Evolutionary conservation across 129 eudicot genomes (phyloP), one percentile per base, ranked within the genome.

Genomic region (carrot (Daucus carota)): DNA sequence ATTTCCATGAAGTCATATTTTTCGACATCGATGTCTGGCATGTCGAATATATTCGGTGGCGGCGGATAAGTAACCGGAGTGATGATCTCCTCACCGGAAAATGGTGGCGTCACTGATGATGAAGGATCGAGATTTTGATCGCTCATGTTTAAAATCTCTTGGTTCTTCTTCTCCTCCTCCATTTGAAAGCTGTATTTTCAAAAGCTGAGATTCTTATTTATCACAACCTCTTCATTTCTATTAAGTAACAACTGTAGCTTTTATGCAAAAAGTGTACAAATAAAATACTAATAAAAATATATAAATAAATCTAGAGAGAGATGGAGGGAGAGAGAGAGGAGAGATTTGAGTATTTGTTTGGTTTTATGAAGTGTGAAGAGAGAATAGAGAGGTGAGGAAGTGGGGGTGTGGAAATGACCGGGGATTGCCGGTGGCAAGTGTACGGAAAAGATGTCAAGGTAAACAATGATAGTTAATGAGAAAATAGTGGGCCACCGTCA

Each of bases 11-110:
- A 89, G 2, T 92, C 91, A 16, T 72, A 33, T 17, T 72, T 63
- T 52, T n/a, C 73, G 16, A 1, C 52, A 29, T 72, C 79, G 70
- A 46, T 46, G 1, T 76, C 82, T 7, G 29, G 13, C 29, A 52
- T 52, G 62, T 22, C 62, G 10, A 83, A 88, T 45, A 85, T 81
- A 46, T 46, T 74, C 6, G 66, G n/a, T 22, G 10, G 26, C 5
- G 33, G 67, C 24, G 34, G 34, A 29, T n/a, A 6, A 60, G 17
- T 28, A 28, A 69, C n/a, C n/a, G 38, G 43, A 80, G 74, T 63
- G 29, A 17, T 62, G 20, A 82, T 75, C 83, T 87, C 87, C 76
- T 88, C 90, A 81, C 84, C 92, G 82, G 92, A 83, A 79, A 82
- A 86, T 75, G 88, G 34, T 57, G 82, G 77, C 74, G 78, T 83